phyloP scores from a whole-genome alignment of 139 green algal genomes.

The Chlorella sp. region DNA sequence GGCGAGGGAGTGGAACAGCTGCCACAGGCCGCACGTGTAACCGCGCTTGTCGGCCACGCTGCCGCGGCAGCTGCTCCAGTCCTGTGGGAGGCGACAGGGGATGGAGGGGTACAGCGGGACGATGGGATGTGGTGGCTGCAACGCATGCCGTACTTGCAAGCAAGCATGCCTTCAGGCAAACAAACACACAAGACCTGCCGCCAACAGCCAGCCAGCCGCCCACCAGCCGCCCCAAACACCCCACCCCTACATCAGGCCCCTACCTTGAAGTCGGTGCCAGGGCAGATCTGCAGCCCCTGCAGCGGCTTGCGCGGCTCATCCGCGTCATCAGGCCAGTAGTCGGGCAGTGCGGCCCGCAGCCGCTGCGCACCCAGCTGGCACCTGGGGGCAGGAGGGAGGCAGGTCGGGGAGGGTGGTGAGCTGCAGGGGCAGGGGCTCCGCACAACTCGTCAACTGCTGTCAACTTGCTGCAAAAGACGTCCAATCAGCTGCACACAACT shows the following conservation, averaged over 20 bases:
- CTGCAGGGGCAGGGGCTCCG: background rate
- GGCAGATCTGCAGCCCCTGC: constrained; percentile 44
- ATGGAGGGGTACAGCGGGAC: no score
- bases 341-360: constrained; percentile 2
- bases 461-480: no score
- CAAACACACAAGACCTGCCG: no score
- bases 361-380: constrained; percentile 36
- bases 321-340: constrained; percentile 36
- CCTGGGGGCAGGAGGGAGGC: constrained; percentile 9
- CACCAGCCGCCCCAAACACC: background rate
- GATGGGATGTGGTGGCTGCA: no score
- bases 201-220: no score
- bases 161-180: no score
- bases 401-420: no score
- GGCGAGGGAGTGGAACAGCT: constrained; percentile 73
- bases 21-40: constrained; percentile 83
- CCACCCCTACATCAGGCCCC: background rate
- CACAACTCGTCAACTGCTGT: background rate
- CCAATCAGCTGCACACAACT: background rate
- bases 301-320: constrained; percentile 22
- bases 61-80: constrained; percentile 62
- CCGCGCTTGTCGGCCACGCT: constrained; percentile 53
- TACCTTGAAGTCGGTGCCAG: constrained; percentile 29
- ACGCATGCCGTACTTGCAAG: no score
- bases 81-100: background rate